phyloP scores from a whole-genome alignment of 2,329 filamentous ascomycete species.

The Dryadomyces quercivorus region DNA sequence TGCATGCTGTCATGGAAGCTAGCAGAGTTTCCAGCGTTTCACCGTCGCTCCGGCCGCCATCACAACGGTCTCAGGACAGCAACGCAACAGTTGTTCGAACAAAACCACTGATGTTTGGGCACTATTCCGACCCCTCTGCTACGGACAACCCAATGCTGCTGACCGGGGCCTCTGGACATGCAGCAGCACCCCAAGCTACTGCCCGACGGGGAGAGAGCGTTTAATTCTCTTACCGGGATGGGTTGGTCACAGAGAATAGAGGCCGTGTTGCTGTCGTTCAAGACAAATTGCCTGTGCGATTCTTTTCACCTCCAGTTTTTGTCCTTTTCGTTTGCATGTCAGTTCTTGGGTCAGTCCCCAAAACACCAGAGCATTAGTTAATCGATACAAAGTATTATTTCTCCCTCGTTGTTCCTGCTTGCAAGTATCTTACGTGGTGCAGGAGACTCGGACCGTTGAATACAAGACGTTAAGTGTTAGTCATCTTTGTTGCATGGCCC shows the following conservation, averaged over 20 bases:
- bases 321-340: not conserved
- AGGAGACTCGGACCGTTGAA: not conserved
- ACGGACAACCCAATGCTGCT: not conserved
- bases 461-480: not conserved
- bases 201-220: no score
- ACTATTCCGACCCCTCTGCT: not conserved
- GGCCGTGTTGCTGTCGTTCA: not conserved
- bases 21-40: not conserved
- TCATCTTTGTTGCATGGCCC: not conserved
- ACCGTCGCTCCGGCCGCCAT: not conserved
- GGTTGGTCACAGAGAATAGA: no score
- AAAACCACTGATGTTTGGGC: not conserved
- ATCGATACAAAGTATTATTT: not conserved
- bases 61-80: not conserved
- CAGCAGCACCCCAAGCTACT: no score
- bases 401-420: not conserved
- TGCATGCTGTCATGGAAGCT: conserved; percentile 2
- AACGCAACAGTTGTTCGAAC: not conserved
- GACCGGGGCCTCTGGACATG: no score
- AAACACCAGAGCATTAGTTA: not conserved
- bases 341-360: not conserved
- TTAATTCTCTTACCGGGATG: no score
- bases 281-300: not conserved
- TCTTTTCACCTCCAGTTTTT: not conserved
- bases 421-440: not conserved